These are phyloP conservation scores for Cenococcum geophilum DNA, from an alignment of 495 filamentous ascomycete genomes.

Conservation along the genomic window DNA sequence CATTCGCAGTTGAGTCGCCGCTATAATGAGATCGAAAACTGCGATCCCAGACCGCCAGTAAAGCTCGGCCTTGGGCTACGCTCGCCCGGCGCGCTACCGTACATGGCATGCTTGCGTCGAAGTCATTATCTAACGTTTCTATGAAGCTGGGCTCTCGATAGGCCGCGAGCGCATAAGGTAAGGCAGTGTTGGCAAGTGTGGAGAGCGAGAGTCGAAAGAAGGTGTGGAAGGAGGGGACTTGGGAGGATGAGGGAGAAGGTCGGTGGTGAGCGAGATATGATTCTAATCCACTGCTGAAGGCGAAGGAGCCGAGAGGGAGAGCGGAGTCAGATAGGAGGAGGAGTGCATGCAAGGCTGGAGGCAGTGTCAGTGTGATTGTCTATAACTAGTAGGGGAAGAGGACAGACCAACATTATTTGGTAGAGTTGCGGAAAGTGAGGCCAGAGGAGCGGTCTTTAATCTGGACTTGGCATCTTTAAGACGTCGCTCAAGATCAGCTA, in stretches of 20 bases:
- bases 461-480: conserved; percentile 41
- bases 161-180: conserved; percentile 79
- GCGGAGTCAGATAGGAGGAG: conserved; percentile 93
- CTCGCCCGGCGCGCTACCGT: conserved; percentile 81
- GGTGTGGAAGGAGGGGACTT: conserved; percentile 49
- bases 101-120: conserved; percentile 82
- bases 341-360: conserved; percentile 58
- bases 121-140: conserved; percentile 66
- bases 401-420: conserved; percentile 20
- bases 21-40: conserved; percentile 48
- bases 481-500: conserved; percentile 47
- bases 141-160: conserved; percentile 56
- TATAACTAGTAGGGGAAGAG: not conserved
- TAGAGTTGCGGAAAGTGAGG: not conserved
- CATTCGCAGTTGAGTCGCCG: not conserved
- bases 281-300: conserved; percentile 90
- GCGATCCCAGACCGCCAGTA: conserved; percentile 85
- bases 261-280: conserved; percentile 80
- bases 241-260: conserved; percentile 36
- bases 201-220: conserved; percentile 76
- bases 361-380: conserved; percentile 6
- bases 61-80: conserved; percentile 73
- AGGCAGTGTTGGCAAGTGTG: conserved; percentile 68
- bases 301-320: conserved; percentile 91
- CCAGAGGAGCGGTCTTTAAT: conserved; percentile 16